Percentiles rank a stretch among this genome's conserved stretches.
Conservation (phyloP, 176 grass and related monocot genomes). For the Oryza glaberrima region DNA sequence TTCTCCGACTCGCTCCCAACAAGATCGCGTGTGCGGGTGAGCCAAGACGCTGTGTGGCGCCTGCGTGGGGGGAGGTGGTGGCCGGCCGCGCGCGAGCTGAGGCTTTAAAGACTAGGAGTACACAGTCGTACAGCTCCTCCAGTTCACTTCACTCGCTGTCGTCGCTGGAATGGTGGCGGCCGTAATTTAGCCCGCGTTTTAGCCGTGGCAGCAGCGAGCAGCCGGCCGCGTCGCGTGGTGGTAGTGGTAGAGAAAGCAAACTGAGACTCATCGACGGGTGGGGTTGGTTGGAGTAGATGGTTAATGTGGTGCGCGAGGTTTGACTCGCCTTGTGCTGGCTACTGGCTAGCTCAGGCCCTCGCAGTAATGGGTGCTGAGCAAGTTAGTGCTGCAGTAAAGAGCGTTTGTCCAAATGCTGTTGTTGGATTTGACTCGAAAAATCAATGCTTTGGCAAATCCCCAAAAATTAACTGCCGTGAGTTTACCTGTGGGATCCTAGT, state of each 20-base stretch:
- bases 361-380: constrained; percentile 4
- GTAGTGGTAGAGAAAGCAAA: not conserved
- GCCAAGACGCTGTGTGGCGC: not conserved
- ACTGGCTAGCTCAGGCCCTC: not conserved
- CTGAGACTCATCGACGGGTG: not conserved
- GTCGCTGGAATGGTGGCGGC: not conserved
- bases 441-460: not conserved
- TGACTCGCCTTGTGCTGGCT: not conserved
- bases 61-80: not conserved
- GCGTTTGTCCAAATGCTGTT: constrained; percentile 29
- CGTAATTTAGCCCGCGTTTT: not conserved
- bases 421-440: constrained; percentile 18
- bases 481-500: not conserved
- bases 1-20: not conserved
- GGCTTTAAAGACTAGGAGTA: constrained; percentile 24
- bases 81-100: not conserved
- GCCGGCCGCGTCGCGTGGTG: not conserved
- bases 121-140: not conserved
- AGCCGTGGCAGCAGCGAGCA: not conserved
- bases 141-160: not conserved
- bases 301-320: constrained; percentile 4
- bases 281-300: not conserved
- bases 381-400: constrained; percentile 5
- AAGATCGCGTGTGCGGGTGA: not conserved
- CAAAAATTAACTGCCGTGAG: not conserved